Percentiles rank a stretch among this genome's conserved stretches.
Evolutionary conservation across 257 asterid genomes (phyloP).

Genomic region (Handroanthus guayacan): DNA sequence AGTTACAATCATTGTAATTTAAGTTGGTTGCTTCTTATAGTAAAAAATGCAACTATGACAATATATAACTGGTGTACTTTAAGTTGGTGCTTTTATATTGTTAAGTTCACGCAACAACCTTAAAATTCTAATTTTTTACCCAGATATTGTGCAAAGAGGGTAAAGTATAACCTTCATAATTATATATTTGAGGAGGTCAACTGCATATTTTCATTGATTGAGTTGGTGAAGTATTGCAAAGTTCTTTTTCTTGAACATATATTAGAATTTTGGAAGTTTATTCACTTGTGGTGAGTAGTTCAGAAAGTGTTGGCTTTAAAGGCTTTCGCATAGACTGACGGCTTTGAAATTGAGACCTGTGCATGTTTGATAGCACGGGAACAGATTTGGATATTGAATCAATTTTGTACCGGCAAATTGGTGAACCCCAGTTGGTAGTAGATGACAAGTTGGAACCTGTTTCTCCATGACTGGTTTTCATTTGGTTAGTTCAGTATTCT

Average conservation of each 20-base stretch:
- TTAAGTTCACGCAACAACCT: too few relatives aligned
- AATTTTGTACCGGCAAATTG: neutral
- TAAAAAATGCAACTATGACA: too few relatives aligned
- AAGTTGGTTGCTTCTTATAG: too few relatives aligned
- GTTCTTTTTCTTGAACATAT: neutral
- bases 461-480: neutral
- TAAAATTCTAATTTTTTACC: too few relatives aligned
- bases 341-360: neutral
- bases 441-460: neutral
- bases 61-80: too few relatives aligned
- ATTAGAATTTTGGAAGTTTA: neutral
- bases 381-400: neutral
- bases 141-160: too few relatives aligned
- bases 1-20: too few relatives aligned
- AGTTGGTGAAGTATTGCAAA: too few relatives aligned
- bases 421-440: neutral
- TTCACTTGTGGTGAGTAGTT: neutral
- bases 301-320: neutral
- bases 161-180: too few relatives aligned
- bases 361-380: neutral
- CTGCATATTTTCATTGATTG: too few relatives aligned
- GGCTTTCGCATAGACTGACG: neutral
- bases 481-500: neutral
- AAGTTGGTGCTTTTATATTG: too few relatives aligned
- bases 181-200: neutral